phyloP scores from a whole-genome alignment of 208 protist genomes.

The Wallacemonas rigidus region DNA sequence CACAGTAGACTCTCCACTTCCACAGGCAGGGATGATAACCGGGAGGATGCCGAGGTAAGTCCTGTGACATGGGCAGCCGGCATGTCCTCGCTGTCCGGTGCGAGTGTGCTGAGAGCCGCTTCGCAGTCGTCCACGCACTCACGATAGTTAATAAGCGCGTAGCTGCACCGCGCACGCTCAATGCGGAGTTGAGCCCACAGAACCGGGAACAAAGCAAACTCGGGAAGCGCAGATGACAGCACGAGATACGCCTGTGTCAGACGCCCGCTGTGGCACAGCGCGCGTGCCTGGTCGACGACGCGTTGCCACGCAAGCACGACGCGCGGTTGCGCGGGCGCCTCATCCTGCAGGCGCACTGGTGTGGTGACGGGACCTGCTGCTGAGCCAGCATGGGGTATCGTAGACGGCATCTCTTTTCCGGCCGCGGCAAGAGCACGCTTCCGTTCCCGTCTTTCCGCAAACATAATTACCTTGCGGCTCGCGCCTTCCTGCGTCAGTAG shows the following conservation, averaged over 20 bases:
- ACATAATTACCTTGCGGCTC: not conserved
- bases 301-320: not conserved
- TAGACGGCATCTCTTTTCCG: not conserved
- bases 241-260: conserved; percentile 33
- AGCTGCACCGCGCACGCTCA: conserved; percentile 60
- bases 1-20: conserved; percentile 21
- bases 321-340: not conserved
- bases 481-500: not conserved
- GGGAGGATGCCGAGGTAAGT: too few relatives aligned
- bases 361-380: not conserved
- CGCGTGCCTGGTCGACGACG: conserved; percentile 10
- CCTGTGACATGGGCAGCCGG: too few relatives aligned
- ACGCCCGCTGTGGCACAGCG: conserved; percentile 4
- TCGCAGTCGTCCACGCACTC: conserved; percentile 74
- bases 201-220: not conserved
- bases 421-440: not conserved
- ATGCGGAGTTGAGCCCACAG: conserved; percentile 24
- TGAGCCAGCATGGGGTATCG: not conserved
- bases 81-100: not conserved
- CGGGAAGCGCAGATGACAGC: conserved; percentile 29
- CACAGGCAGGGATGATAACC: not conserved
- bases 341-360: not conserved
- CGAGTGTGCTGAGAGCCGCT: conserved; percentile 18
- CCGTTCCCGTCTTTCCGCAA: not conserved
- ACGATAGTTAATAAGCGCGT: conserved; percentile 67